Evolutionary conservation across 2,329 filamentous ascomycete species (phyloP), one percentile per base, ranked within the genome.

Genomic region (Colletotrichum liaoningense): DNA sequence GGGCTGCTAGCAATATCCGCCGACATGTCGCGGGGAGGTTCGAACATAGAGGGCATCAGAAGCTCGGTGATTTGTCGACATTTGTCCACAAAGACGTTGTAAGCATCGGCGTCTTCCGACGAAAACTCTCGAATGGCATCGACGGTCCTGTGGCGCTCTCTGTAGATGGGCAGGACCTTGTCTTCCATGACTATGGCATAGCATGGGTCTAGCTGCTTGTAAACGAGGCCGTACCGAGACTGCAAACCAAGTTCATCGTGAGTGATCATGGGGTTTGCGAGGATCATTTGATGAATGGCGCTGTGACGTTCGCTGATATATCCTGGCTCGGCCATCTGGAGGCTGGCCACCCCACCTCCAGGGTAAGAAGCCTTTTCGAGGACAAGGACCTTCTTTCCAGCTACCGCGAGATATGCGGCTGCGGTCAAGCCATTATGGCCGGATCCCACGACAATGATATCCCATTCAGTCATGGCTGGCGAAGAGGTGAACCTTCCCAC

Each of bases 361-460:
- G 63, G 55, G 35, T 65, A 67, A 6, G 56, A 26, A 4, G 63
- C 54, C 28, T 49, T 57, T 24, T 74, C 72, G 1, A 72, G 46
- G 3, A 72, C 72, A 2, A 74, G 56, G 16, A 74, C 72, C 22
- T 64, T 72, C 42, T 28, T 56, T 4, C 68, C 66, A 14, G 68
- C 68, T 24, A 52, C 70, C 12, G 72, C 72, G 1, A 74, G 57
- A 42, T 74, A 74, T 7, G 72, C 72, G 26, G 72, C 72, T 22
- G 72, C 57, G 14, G 69, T 72, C 5, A 74, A 62, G 5, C 72
- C 72, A 59, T 74, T 74, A 49, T 74, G 68, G 6, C 72, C 72
- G 4, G 52, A 70, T 16, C 72, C 72, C 19, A 74, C 30, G 11
- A 74, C 70, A 42, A 74, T 68, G 33, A 66, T 69, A n/a, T 73